These are phyloP conservation scores for Chimonanthus salicifolius DNA, from an alignment of 164 flowering plant species.

Conservation along the genomic window DNA sequence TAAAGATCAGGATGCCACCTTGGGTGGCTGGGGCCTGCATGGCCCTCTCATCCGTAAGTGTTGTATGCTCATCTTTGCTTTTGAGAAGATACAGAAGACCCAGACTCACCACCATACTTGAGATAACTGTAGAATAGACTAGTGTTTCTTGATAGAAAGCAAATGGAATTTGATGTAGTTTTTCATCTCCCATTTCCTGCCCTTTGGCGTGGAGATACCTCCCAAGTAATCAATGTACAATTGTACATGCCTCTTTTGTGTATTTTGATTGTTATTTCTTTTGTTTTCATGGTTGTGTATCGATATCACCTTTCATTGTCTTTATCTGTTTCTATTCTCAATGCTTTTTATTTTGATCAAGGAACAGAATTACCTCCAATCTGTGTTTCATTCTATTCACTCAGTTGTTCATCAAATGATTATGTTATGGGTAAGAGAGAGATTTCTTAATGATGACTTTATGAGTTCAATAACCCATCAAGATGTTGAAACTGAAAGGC, in stretches of 20 bases:
- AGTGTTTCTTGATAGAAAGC: background rate
- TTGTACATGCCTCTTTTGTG: background rate
- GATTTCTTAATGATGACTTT: no score
- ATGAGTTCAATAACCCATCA: no score
- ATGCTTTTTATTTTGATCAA: background rate
- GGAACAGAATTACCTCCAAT: background rate
- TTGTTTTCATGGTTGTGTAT: background rate
- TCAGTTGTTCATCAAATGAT: no score
- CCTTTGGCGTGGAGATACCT: background rate
- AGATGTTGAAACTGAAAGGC: no score
- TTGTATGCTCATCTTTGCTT: conserved; percentile 96
- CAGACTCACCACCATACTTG: conserved; percentile 77
- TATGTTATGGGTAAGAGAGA: no score
- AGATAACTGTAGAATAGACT: conserved; percentile 72
- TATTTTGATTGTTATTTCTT: no score
- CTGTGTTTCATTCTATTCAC: no score
- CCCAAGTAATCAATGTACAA: background rate
- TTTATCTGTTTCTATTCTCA: no score
- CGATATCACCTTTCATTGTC: background rate
- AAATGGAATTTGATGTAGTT: background rate
- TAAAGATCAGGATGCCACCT: conserved; percentile 69
- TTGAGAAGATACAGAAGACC: conserved; percentile 83
- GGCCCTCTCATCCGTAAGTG: conserved; percentile 96
- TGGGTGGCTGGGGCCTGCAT: conserved; percentile 99
- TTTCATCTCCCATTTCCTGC: background rate